Evolutionary conservation across 176 grass and related monocot genomes (phyloP), one percentile per base, ranked within the genome.

Genomic region (Bromus sterilis): DNA sequence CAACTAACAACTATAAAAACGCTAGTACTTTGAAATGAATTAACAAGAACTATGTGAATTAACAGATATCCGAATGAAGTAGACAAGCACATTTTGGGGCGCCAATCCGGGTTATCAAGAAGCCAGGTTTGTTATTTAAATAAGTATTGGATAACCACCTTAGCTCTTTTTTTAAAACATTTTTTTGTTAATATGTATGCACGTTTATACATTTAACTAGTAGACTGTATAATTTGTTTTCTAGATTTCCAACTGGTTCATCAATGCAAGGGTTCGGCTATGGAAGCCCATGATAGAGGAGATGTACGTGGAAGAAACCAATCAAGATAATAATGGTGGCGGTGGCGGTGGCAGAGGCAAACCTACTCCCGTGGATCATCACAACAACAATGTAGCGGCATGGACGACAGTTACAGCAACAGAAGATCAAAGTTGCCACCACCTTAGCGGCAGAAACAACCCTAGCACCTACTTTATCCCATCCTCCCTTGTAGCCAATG

Each of bases 201-300:
- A 53, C 21, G 49, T 21, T 20, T 53, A 1, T 20, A 21, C 49
- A 9, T 7, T 53, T 9, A 53, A 53, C 49, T 53, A 53, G 7
- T 53, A 53, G 48, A 53, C 18, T 53, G n/a, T n/a, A n/a, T n/a
- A 21, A 21, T 9, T 2, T 4, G 26, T 24, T 40, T 68, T n/a
- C 6, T 28, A 96, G 94, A 91, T 97, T 20, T 97, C 94, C 26
- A 97, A 97, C n/a, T 97, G 94, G 94, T 96, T 96, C 86, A 93
- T 96, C 75, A 96, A 96, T 39, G 93, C 93, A 60, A 88, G 93
- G 81, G 93, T 97, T 83, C 85, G 94, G 78, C 64, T 97, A 14
- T 97, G 94, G 94, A 97, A 97, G 84, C 94, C 94, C 24, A 97
- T 97, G 94, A 82, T 97, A 36, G 94, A 97, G 59, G 89, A 97